Base-by-base conservation (phyloP, 2,329 filamentous ascomycete species). In the Sarocladium brachiariae region DNA sequence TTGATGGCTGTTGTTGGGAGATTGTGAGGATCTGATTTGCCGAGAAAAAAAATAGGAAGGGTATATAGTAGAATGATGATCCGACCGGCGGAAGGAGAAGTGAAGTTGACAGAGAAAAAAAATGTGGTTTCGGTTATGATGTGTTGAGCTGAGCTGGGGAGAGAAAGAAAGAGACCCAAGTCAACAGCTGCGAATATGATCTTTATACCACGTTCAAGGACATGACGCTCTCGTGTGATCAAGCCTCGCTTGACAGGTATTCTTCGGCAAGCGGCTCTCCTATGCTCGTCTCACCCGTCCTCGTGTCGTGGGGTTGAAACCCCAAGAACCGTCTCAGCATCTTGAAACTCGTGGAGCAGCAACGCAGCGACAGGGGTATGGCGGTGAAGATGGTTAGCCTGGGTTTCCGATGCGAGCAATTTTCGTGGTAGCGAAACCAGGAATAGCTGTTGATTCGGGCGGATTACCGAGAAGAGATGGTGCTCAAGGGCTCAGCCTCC, bases 61-160 rank as follows among this genome's bases (percentile, higher is more conserved):
- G 43, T 35, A 25, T 37, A 31, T 7, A 37, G 21, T 31, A 21
- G 37, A 35, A 4, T 49, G 19, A 24, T 10, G 19, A 37, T 49
- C 46, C 46, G 46, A 37, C 46, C 46, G 46, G 46, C 46, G 46
- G 46, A 49, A 49, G 46, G 37, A 49, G 46, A 49, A 49, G 30
- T 25, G 46, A 49, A 49, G 31, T 13, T 35, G 46, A 49, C 19
- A 37, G 25, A 33, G 16, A 34, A 47, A 33, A 49, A 37, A 25
- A 31, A 23, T 49, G 45, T 45, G 18, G 21, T 25, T 30, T 27
- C 37, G 11, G 19, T 37, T 37, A 19, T 35, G 21, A 37, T 35
- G 24, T 14, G 35, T 49, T 37, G 46, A 49, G 46, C 46, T 49
- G 30, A 27, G 46, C 46, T 49, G 46, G 37, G 33, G 46, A 49